These are phyloP conservation scores for Zygoascus bituminiphila DNA, from an alignment of 805 yeast species.

Conservation along the genomic window DNA sequence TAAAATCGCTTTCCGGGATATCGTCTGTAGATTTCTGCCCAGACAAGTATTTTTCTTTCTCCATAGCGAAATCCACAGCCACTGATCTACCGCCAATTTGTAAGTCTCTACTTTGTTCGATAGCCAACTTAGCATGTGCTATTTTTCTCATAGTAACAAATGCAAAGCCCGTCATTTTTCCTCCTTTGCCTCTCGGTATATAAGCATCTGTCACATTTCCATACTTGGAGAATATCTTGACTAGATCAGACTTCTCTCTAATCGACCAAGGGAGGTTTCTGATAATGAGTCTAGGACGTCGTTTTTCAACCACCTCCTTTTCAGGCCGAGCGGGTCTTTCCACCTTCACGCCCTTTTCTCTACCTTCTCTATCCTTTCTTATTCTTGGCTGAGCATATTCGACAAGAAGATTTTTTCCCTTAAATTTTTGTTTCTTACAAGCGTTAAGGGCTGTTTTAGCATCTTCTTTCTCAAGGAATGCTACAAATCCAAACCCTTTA, in stretches of 20 bases:
- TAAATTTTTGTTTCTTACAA: constrained; percentile 57
- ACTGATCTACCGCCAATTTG: constrained; percentile 85
- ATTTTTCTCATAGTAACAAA: constrained; percentile 84
- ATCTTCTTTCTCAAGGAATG: constrained; percentile 80
- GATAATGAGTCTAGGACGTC: constrained; percentile 78
- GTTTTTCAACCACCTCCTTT: constrained; percentile 45
- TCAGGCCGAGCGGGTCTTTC: too few species aligned
- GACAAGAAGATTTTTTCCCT: constrained; percentile 58
- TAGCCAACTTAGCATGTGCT: constrained; percentile 69
- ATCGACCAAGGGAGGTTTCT: constrained; percentile 97
- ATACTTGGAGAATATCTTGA: constrained; percentile 58
- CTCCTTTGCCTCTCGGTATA: constrained; percentile 81
- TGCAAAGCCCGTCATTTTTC: constrained; percentile 90
- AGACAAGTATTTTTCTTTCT: constrained; percentile 74
- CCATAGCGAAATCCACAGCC: constrained; percentile 89
- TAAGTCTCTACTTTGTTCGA: constrained; percentile 63
- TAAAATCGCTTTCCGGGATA: constrained; percentile 31
- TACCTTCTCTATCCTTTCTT: constrained; percentile 35
- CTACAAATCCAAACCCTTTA: constrained; percentile 92
- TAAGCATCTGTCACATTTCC: constrained; percentile 86
- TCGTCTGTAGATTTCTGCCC: constrained; percentile 27
- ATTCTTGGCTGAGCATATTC: constrained; percentile 92
- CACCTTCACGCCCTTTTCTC: constrained; percentile 10
- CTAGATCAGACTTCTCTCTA: constrained; percentile 63
- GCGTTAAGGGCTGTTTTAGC: constrained; percentile 64